These are phyloP conservation scores for Colletotrichum camelliae DNA, from an alignment of 2,329 filamentous ascomycete genomes.

Conservation along the genomic window DNA sequence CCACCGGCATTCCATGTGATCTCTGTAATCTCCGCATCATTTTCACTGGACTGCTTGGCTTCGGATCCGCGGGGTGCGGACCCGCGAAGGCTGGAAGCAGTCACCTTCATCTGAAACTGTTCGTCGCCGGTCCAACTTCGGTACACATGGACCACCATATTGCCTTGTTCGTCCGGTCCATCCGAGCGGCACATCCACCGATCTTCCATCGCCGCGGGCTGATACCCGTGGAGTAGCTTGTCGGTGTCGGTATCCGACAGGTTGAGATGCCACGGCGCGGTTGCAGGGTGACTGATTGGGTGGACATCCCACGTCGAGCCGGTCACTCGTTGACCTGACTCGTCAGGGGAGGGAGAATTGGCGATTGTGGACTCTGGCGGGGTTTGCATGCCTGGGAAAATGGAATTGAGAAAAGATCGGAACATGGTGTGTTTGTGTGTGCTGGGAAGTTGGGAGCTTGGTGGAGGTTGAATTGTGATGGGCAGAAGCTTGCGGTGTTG, in stretches of 20 bases:
- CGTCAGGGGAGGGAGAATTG: background rate
- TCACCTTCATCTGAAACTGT: background rate
- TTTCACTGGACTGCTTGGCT: background rate
- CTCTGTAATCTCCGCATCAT: background rate
- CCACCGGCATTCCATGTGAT: background rate
- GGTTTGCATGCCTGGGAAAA: background rate
- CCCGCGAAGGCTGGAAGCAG: background rate
- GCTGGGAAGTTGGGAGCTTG: background rate
- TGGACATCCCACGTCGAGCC: background rate
- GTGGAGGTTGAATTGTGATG: background rate
- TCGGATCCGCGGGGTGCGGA: background rate
- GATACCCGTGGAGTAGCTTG: background rate
- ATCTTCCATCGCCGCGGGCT: constrained; percentile 8
- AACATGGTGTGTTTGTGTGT: background rate
- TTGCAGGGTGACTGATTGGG: background rate
- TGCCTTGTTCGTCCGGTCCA: background rate
- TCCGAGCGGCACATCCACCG: constrained; percentile 8
- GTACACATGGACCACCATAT: background rate
- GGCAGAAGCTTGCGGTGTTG: background rate
- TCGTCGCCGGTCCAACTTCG: constrained; percentile 6
- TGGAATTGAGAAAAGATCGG: background rate
- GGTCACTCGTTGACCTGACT: background rate
- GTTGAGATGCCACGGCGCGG: background rate
- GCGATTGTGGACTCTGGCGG: background rate
- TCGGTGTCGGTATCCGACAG: background rate